These are phyloP conservation scores for Arthrobotrys sphaeroides DNA, from an alignment of 2,329 filamentous ascomycete genomes.

Conservation along the genomic window DNA sequence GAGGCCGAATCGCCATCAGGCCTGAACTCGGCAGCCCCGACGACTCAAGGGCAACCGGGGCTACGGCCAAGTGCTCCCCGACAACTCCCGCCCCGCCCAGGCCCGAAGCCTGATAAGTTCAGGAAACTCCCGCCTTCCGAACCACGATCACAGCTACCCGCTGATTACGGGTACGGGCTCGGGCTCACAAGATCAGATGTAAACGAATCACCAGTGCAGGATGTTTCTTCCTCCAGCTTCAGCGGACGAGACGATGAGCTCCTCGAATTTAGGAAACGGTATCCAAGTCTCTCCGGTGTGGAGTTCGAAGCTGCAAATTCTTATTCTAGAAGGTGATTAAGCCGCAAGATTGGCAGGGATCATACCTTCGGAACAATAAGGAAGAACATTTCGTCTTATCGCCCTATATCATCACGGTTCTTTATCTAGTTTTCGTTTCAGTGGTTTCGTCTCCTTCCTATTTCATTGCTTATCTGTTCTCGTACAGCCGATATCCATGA, in stretches of 20 bases:
- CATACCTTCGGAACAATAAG: slow-evolving; percentile 8
- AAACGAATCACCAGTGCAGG: slow-evolving; percentile 40
- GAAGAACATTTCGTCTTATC: not conserved
- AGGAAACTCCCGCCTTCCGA: slow-evolving; percentile 33
- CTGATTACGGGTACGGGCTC: slow-evolving; percentile 25
- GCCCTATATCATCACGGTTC: slow-evolving; percentile 2
- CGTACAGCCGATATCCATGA: slow-evolving; percentile 14
- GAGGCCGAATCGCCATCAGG: slow-evolving; percentile 16
- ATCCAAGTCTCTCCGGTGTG: slow-evolving; percentile 49
- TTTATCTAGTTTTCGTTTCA: slow-evolving; percentile 19
- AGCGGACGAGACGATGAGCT: slow-evolving; percentile 43
- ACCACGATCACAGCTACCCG: slow-evolving; percentile 8
- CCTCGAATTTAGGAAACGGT: slow-evolving; percentile 45
- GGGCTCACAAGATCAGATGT: slow-evolving; percentile 26
- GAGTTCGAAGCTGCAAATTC: slow-evolving; percentile 32
- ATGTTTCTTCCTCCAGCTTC: slow-evolving; percentile 9
- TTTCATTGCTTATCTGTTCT: slow-evolving; percentile 7
- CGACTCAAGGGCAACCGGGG: not conserved
- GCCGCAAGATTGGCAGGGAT: not conserved
- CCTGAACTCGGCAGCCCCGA: not conserved
- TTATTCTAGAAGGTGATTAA: slow-evolving; percentile 46
- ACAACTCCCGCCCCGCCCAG: slow-evolving; percentile 36
- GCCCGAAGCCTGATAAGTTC: slow-evolving; percentile 44
- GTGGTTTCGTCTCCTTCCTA: not conserved
- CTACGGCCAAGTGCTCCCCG: not conserved